Evolutionary conservation across 805 yeast species (phyloP).

Genomic region (Cyberlindnera lachancei): DNA sequence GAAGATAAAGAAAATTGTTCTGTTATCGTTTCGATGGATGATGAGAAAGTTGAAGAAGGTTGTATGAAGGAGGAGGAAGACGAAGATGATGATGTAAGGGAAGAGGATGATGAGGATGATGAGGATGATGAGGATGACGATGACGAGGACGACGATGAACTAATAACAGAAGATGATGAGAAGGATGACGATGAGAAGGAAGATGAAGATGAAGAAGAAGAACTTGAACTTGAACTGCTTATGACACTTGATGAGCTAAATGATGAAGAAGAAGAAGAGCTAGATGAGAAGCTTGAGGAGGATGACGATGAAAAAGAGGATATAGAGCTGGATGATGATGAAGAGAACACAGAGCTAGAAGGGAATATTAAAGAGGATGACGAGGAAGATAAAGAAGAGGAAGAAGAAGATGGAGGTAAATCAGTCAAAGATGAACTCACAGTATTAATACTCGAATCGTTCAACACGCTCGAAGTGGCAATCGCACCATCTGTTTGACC

Average conservation of each 20-base stretch:
- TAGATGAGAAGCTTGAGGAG: not conserved
- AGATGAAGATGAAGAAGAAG: conserved; percentile 1
- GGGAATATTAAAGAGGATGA: too few species aligned
- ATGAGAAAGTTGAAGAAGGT: conserved; percentile 7
- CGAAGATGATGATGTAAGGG: conserved; percentile 2
- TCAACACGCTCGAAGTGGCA: too few species aligned
- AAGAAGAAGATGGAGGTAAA: not conserved
- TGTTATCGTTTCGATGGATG: too few species aligned
- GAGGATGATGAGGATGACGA: conserved; percentile 3
- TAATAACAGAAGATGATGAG: conserved; percentile 2
- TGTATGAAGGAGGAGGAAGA: conserved; percentile 1
- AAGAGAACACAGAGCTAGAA: not conserved
- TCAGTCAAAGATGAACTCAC: not conserved
- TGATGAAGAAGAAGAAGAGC: not conserved
- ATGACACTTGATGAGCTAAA: not conserved
- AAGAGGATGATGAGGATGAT: conserved; percentile 1
- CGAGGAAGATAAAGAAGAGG: too few species aligned
- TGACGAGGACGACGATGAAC: conserved; percentile 3
- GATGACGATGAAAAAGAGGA: not conserved
- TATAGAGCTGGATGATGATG: not conserved
- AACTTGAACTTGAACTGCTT: not conserved
- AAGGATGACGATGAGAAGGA: conserved; percentile 1
- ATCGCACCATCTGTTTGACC: too few species aligned
- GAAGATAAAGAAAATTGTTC: too few species aligned
- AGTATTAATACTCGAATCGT: too few species aligned